Base-by-base conservation (phyloP, 345 rosid genomes). In the Geranium brycei region DNA sequence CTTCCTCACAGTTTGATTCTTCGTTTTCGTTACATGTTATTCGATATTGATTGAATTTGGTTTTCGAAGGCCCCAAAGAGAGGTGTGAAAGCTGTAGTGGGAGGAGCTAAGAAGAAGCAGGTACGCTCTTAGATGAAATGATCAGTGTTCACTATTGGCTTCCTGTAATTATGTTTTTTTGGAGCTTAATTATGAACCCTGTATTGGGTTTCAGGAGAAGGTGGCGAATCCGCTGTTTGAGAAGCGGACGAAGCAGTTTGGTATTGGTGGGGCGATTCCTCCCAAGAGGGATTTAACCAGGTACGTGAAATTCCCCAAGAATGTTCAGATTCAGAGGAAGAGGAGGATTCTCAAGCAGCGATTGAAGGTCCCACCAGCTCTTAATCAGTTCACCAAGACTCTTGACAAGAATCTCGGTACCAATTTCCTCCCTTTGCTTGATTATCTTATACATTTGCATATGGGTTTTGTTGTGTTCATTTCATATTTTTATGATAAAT, bases 321-420 rank as follows among this genome's bases (percentile, higher is more conserved):
- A 30, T 31, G 63, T 61, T 23, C 63, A 31, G 17, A 23, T 61
- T 17, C 63, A 61, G 41, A 23, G 63, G 63, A 23, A 61, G 63
- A 23, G 63, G 16, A 61, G 41, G 38, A 61, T 61, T 32, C 63
- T 61, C 51, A 61, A 17, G 63, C 35, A 23, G 38, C 12, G 63
- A 15, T 16, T 61, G 63, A 61, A 61, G 41, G 63, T 61, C n/a
- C 63, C 63, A 31, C 63, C 63, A 31, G 63, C 63, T 10, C 38
- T 61, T 35, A 31, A 23, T 11, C 63, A 61, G 40, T 61, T 61
- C 63, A 23, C 63, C 17, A 23, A 61, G n/a, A 61, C 63, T 0
- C 63, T 61, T 31, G 63, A 61, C 47, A 23, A 31, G 38, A 61
- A 61, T 31, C 35, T 31, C 16, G 63, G 38, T 31, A 31, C 38